Evolutionary conservation across 2,329 filamentous ascomycete genomes (phyloP), one percentile per base, ranked within the genome.

Genomic region (Pestalotiopsis fici): DNA sequence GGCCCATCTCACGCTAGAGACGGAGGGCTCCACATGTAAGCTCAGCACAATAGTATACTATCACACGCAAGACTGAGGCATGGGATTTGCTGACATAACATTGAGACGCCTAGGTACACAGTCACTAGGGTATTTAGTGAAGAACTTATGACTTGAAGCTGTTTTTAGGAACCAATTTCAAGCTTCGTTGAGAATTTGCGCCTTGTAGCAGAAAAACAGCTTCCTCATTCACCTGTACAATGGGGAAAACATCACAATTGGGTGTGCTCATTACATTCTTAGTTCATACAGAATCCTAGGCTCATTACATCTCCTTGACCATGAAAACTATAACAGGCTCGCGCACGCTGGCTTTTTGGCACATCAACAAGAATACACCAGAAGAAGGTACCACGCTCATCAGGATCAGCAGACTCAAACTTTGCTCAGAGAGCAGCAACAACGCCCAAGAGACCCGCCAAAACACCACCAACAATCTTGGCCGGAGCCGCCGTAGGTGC

Each of bases 361-460:
- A 18, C 43, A 50, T 11, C 15, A 21, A 50, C 15, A 18, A 35
- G 11, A 50, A 50, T 23, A 50, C 43, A 50, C 6, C 1, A 50
- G 6, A 50, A 50, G 18, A 50, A 3, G 18, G n/a, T 11, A 50
- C 18, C n/a, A 50, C 18, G 43, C 21, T 50, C n/a, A 18, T 2
- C 18, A 15, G n/a, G 21, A 4, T 21, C 43, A 23, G 4, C 43
- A 23, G 18, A 50, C 18, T 50, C 43, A 21, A 11, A 60, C 7
- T 27, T 21, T 12, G 27, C 21, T 65, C 13, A 65, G 12, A 65
- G 31, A 12, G 54, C 63, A 65, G 54, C 63, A 25, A 59, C 63
- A 31, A 65, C 39, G 21, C 63, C 63, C 37, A 66, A 6, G 4
- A 61, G 15, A 35, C 64, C 64, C 7, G 56, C 64, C 11, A 66